Conservation (phyloP, 2,329 filamentous ascomycete genomes). For the Botryotinia globosa region DNA sequence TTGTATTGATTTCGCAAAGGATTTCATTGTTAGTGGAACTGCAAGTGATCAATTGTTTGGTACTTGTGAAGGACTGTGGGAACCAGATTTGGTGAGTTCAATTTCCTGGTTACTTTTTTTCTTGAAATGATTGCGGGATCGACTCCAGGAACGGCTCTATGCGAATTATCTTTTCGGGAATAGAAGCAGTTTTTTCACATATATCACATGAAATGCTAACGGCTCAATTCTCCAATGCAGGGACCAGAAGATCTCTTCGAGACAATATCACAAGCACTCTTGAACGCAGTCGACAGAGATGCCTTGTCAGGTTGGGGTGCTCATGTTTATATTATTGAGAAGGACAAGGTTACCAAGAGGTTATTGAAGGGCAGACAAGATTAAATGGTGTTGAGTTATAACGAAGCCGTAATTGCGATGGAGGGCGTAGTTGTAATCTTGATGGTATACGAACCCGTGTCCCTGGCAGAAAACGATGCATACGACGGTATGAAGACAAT, state of each 20-base stretch:
- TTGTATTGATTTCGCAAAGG: conserved; percentile 98
- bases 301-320: conserved; percentile 97
- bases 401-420: not conserved
- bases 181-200: not conserved
- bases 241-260: conserved; percentile 94
- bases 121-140: not conserved
- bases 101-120: not conserved
- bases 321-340: conserved; percentile 99
- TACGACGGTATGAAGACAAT: conserved; percentile 20
- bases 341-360: conserved; percentile 99
- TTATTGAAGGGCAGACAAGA: conserved; percentile 98
- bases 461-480: not conserved
- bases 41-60: conserved; percentile 97
- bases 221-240: conserved; percentile 44
- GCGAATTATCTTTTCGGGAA: not conserved
- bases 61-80: conserved; percentile 97
- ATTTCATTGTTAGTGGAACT: conserved; percentile 97
- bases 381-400: conserved; percentile 45
- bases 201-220: not conserved
- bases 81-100: conserved; percentile 81
- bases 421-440: not conserved
- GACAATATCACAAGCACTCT: conserved; percentile 91
- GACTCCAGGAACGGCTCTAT: not conserved
- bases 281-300: conserved; percentile 95
- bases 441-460: not conserved